phyloP scores from a whole-genome alignment of 1,284 basidiomycete genomes.

The Sporisorium scitamineum region DNA sequence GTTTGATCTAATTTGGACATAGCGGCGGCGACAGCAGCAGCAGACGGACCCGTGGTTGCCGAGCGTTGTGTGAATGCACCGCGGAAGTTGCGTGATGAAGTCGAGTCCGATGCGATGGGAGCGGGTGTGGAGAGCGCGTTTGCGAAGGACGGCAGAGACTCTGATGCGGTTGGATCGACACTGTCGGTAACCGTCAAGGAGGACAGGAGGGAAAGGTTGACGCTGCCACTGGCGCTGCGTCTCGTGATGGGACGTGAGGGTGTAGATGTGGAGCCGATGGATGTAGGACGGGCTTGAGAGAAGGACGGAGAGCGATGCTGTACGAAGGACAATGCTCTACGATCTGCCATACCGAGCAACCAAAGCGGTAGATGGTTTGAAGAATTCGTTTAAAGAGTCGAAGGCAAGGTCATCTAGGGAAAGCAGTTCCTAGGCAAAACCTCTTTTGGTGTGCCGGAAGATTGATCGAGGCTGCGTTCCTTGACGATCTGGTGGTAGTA shows the following conservation, averaged over 20 bases:
- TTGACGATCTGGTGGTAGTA: neutral
- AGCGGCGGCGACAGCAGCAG: slow-evolving; percentile 4
- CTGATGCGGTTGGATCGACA: neutral
- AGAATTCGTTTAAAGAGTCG: neutral
- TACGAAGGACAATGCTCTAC: slow-evolving; percentile 12
- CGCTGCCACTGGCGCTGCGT: slow-evolving; percentile 40
- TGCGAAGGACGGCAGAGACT: slow-evolving; percentile 7
- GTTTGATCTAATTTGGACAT: slow-evolving; percentile 38
- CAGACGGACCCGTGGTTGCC: slow-evolving; percentile 6
- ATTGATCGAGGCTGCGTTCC: neutral
- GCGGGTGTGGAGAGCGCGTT: neutral
- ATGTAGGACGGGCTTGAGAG: slow-evolving; percentile 9
- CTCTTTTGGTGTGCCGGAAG: neutral
- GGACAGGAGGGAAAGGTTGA: slow-evolving; percentile 5
- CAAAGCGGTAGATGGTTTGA: neutral
- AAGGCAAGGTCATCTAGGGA: slow-evolving; percentile 12
- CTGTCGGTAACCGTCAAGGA: slow-evolving; percentile 16
- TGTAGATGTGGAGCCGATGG: neutral
- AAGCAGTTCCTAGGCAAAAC: neutral
- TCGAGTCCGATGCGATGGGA: neutral
- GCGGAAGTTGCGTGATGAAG: neutral
- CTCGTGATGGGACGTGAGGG: slow-evolving; percentile 4
- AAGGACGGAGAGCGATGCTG: slow-evolving; percentile 36
- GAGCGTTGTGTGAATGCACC: slow-evolving; percentile 8
- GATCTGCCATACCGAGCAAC: slow-evolving; percentile 21